A percentile compares a stretch with the other conserved stretches of the same genome.
These are phyloP conservation scores for Penium margaritaceum DNA, from an alignment of 139 green algal genomes.

Conservation along the genomic window DNA sequence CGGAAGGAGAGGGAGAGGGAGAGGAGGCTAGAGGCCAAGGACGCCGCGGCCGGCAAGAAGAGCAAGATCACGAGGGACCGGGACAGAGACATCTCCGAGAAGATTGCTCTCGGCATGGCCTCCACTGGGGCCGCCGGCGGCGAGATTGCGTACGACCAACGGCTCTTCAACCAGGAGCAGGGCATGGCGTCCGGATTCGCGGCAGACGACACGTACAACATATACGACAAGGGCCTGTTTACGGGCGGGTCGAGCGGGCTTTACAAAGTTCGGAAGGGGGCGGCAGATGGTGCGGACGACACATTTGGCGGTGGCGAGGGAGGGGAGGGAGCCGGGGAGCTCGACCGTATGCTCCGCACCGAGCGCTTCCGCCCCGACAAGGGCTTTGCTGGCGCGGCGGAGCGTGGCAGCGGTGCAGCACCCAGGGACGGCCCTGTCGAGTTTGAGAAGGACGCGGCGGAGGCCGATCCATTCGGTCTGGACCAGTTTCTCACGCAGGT, in stretches of 20 bases:
- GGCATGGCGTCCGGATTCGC: slow-evolving; percentile 74
- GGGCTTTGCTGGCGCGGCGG: slow-evolving; percentile 72
- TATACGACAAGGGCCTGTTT: slow-evolving; percentile 95
- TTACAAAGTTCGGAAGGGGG: slow-evolving; percentile 54
- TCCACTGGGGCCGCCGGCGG: slow-evolving; percentile 47
- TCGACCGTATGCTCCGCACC: slow-evolving; percentile 48
- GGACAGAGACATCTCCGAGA: slow-evolving; percentile 88
- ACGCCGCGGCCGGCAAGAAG: slow-evolving; percentile 69
- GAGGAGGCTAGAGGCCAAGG: slow-evolving; percentile 67
- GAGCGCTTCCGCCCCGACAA: slow-evolving; percentile 80
- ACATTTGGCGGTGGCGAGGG: slow-evolving; percentile 30
- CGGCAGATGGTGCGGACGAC: slow-evolving; percentile 45
- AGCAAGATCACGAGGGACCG: slow-evolving; percentile 84
- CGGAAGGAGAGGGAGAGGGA: slow-evolving; percentile 80
- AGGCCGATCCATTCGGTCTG: slow-evolving; percentile 90
- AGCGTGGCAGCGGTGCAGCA: slow-evolving; percentile 16
- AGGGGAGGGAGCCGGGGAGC: slow-evolving; percentile 16
- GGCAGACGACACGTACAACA: slow-evolving; percentile 80
- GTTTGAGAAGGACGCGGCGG: slow-evolving; percentile 77
- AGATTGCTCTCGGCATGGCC: slow-evolving; percentile 71
- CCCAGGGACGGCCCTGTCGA: slow-evolving; percentile 59
- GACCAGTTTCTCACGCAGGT: slow-evolving; percentile 79
- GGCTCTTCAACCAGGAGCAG: slow-evolving; percentile 93
- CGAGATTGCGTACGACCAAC: slow-evolving; percentile 91
- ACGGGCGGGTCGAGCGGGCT: slow-evolving; percentile 47